Conservation (phyloP, 1,139 yeast species). For the Magnusiomyces clavatus region DNA sequence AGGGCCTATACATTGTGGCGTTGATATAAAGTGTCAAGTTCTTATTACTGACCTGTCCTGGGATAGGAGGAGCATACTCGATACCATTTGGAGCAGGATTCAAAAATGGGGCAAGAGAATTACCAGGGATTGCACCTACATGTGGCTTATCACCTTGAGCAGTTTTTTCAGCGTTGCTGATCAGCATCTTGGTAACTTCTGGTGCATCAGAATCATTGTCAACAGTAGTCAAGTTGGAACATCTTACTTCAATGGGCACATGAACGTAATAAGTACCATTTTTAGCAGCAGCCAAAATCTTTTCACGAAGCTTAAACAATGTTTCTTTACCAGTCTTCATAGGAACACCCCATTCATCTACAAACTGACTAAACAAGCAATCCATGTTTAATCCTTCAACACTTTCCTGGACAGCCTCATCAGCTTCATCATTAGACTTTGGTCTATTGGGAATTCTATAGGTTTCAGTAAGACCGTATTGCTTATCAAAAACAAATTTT, state of each 20-base stretch:
- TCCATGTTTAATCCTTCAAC: constrained; percentile 93
- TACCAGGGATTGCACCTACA: constrained; percentile 76
- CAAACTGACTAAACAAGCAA: constrained; percentile 89
- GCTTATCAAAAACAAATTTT: constrained; percentile 73
- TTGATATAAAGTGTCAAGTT: constrained; percentile 82
- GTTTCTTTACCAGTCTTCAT: constrained; percentile 67
- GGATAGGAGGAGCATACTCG: constrained; percentile 40
- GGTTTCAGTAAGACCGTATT: constrained; percentile 67
- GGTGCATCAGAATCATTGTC: constrained; percentile 28
- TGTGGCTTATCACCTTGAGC: constrained; percentile 15
- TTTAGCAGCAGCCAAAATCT: constrained; percentile 54
- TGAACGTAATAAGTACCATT: constrained; percentile 70
- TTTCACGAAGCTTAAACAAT: constrained; percentile 52
- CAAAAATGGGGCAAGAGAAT: constrained; percentile 67
- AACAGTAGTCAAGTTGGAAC: constrained; percentile 65
- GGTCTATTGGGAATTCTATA: constrained; percentile 22
- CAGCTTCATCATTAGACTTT: constrained; percentile 35
- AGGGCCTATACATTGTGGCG: constrained; percentile 95
- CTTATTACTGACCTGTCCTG: constrained; percentile 45
- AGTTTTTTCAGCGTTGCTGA: constrained; percentile 11
- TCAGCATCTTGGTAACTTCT: constrained; percentile 13
- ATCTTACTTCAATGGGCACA: constrained; percentile 92
- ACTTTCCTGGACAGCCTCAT: constrained; percentile 58
- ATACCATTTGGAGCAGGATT: constrained; percentile 68
- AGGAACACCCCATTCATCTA: constrained; percentile 95